phyloP scores from a whole-genome alignment of 148 eudicot genomes.

The Suaeda aralocaspica region DNA sequence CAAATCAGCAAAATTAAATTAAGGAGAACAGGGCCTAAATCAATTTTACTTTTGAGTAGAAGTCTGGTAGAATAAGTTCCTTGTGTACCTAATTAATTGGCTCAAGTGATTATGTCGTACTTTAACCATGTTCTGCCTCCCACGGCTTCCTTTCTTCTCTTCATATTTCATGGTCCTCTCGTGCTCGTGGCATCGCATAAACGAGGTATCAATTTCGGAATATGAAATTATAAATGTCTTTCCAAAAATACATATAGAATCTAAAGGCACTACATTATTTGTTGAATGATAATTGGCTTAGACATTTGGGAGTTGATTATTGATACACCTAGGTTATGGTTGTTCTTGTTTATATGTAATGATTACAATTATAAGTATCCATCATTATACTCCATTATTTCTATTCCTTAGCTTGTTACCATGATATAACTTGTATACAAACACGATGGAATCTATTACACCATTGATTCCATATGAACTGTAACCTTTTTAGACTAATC shows the following conservation, averaged over 20 bases:
- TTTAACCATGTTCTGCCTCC: constrained; percentile 15
- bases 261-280: background rate
- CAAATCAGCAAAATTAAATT: too few relatives aligned
- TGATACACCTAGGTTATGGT: background rate
- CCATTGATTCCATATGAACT: too few relatives aligned
- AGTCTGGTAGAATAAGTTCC: background rate
- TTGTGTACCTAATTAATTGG: constrained; percentile 6
- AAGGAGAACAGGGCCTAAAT: too few relatives aligned
- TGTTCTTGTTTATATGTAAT: background rate
- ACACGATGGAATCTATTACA: too few relatives aligned
- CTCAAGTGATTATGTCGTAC: constrained; percentile 4
- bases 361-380: background rate
- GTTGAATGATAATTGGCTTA: background rate
- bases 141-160: constrained; percentile 7
- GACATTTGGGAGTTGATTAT: background rate
- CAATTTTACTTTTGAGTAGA: background rate
- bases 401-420: too few relatives aligned
- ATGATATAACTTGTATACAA: too few relatives aligned
- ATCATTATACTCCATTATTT: too few relatives aligned
- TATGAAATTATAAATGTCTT: background rate
- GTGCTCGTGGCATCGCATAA: constrained; percentile 8
- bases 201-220: background rate
- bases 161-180: constrained; percentile 1
- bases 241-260: too few relatives aligned
- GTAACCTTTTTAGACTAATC: too few relatives aligned